Base-by-base conservation (phyloP, 73 alveolate genomes). In the Stentor coeruleus region DNA sequence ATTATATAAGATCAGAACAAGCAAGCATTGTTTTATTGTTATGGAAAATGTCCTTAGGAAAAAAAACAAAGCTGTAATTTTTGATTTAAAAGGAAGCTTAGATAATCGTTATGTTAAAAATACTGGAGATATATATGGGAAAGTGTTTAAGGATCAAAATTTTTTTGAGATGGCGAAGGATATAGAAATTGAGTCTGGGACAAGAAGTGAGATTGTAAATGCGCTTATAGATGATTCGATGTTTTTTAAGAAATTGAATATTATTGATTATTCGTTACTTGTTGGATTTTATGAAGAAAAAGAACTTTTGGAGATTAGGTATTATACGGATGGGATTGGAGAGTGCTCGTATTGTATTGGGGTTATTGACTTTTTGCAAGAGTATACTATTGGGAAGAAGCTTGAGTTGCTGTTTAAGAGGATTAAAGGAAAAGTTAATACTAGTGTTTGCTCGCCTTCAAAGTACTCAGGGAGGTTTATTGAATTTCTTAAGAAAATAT, bases 51-150 rank as follows among this genome's bases (percentile, higher is more conserved):
- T 66, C 33, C 15, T 66, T 1, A 20, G n/a, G 37, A 20, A 37
- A 28, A 20, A 11, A 31, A 20, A 66, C 15, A 1, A 28, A 26
- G 37, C n/a, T 1, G 39, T 40, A 26, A 33, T 66, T 66, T 66
- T 66, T 40, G 79, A 66, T 33, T 20, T 66, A 40, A 66, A 66
- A 66, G 79, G 79, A 66, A 66, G 79, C 39, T 11, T 20, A 26
- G 40, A 20, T 66, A 40, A 66, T 31, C n/a, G 79, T 6, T 49
- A 11, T 49, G 66, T 49, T 49, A 20, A 49, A 11, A 20, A 11
- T 6, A 49, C 66, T 49, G 66, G 66, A 49, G 6, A 6, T 11
- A 49, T 11, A 11, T 20, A 6, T 49, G 66, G 66, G 20, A 49
- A 6, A 20, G 66, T 49, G 6, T 49, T 11, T 49, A 49, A 49